Percentiles rank a stretch among this genome's conserved stretches.
phyloP scores from a whole-genome alignment of 305 asterid genomes.

The Stenogyne calaminthoides region DNA sequence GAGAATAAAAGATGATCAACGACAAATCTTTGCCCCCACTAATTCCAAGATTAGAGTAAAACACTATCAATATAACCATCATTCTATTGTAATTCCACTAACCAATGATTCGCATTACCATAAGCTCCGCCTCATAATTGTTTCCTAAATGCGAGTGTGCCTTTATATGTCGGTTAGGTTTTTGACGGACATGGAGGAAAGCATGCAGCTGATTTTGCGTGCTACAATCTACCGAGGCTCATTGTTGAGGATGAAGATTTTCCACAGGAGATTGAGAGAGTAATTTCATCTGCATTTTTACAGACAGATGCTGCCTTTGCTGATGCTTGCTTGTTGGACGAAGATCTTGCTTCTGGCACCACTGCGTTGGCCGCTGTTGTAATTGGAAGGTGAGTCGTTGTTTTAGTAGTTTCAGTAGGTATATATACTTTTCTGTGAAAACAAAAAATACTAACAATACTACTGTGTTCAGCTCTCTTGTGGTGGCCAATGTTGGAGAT shows the following conservation, averaged over 20 bases:
- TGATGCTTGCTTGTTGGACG: constrained; percentile 80
- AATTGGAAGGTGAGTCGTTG: constrained; percentile 67
- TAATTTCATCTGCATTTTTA: constrained; percentile 71
- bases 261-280: constrained; percentile 72
- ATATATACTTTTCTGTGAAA: neutral
- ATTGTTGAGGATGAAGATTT: constrained; percentile 72
- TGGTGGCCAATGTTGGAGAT: constrained; percentile 98
- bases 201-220: constrained; percentile 94
- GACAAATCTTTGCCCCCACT: too few relatives aligned
- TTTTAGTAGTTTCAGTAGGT: too few relatives aligned
- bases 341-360: constrained; percentile 96
- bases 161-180: constrained; percentile 49
- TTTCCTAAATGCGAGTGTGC: neutral
- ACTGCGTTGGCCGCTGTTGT: constrained; percentile 93
- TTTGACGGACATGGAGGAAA: constrained; percentile 99
- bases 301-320: constrained; percentile 91
- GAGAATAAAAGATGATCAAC: too few relatives aligned
- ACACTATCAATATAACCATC: too few relatives aligned
- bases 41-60: too few relatives aligned
- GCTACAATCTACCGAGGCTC: constrained; percentile 81
- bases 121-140: too few relatives aligned
- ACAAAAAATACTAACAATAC: too few relatives aligned
- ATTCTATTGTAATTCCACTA: too few relatives aligned
- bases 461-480: constrained; percentile 55
- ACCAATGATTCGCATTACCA: too few relatives aligned